Base-by-base conservation (phyloP, 2,329 filamentous ascomycete species). In the Cladosporium sp. region DNA sequence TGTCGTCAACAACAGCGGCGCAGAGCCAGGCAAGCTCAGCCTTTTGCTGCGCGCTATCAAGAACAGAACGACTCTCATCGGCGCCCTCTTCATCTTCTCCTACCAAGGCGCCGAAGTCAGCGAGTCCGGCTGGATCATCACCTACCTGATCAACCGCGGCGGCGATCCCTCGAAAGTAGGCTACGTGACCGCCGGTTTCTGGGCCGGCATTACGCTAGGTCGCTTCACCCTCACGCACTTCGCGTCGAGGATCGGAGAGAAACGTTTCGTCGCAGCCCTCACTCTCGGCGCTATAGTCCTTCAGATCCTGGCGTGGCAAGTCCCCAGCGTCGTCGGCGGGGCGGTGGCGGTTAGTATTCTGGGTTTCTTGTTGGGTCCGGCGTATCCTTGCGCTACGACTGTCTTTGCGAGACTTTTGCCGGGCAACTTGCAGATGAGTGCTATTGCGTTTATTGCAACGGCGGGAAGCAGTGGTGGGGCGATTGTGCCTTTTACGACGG, bases 31-130 rank as follows among this genome's bases (percentile, higher is more conserved):
- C 65, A 80, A 66, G 75, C 77, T 60, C 70, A 81, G 69, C 73
- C 76, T 72, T 66, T 78, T 75, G 70, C 82, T 74, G 57, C 70
- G 75, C 52, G 78, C 81, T 2, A 64, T 85, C 32, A 74, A 74
- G 58, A 80, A 79, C 63, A 75, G 73, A 32, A 79, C 85, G 4
- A 89, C 91, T 0, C 73, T 94, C 1, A 78, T 94, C 0, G 89
- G 89, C 3, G 87, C 90, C 0, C 71, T 90, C 9, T 94, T 94
- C 76, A 89, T 94, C 71, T 94, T 95, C 70, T 84, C 86, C 24
- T 95, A 96, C 71, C 89, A 94, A 72, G 90, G 90, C 34, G 87
- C 88, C 35, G 90, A 95, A 73, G 90, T 95, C 15, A 86, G 86
- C 13, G 89, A 93, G 62, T 90, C 87, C 0, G 90, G 90, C 54